Evolutionary conservation across 208 protist genomes (phyloP).

Genomic region (Acanthamoeba triangularis): DNA sequence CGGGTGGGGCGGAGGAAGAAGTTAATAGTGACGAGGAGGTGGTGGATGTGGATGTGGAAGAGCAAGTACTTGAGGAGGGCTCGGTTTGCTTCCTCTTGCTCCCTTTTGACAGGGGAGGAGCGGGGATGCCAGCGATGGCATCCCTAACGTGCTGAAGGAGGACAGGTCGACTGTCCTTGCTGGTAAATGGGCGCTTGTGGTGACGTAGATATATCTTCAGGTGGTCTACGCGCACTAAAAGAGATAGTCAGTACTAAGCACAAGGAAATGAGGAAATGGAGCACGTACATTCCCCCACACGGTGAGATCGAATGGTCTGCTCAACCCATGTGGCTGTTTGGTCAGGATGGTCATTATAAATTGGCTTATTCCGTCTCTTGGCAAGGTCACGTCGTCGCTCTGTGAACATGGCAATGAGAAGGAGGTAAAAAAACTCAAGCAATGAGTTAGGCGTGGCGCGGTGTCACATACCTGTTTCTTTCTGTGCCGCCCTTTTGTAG

Average conservation of each 20-base stretch:
- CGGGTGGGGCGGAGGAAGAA: background rate
- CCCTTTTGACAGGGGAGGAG: background rate
- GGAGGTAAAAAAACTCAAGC: background rate
- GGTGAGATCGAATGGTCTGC: background rate
- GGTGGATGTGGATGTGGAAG: no score
- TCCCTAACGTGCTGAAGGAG: background rate
- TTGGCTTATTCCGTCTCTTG: background rate
- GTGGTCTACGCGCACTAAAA: background rate
- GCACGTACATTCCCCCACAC: background rate
- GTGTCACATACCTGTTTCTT: background rate
- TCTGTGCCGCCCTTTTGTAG: background rate
- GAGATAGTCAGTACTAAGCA: background rate
- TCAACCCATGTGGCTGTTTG: background rate
- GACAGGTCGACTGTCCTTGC: background rate
- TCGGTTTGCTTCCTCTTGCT: background rate
- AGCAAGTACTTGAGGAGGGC: no score
- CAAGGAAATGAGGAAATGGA: background rate
- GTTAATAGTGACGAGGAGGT: no score
- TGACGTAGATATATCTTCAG: background rate
- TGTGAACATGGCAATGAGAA: background rate
- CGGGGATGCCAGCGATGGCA: background rate
- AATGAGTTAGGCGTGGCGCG: background rate
- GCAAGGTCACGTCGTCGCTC: background rate
- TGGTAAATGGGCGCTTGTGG: background rate
- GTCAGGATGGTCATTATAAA: constrained; percentile 18